Evolutionary conservation across 164 flowering plant species (phyloP), one percentile per base, ranked within the genome.

Genomic region (Litsea cubeba): DNA sequence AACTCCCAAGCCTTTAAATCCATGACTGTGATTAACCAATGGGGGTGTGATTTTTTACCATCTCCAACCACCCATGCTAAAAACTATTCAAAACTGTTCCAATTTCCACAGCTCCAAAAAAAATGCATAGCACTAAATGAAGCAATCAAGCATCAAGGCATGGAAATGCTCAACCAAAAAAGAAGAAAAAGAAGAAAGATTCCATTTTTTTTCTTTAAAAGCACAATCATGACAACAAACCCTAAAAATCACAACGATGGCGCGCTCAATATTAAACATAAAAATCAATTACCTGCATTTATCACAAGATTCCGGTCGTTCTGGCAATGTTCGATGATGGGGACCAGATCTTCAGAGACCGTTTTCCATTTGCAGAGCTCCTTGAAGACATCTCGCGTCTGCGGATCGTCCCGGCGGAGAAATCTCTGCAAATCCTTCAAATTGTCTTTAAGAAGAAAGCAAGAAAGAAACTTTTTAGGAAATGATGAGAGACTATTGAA

Each of bases 291-390:
- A 91, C 99, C 97, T 54, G 97, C 90, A 80, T 88, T 89, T 28
- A 91, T 74, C 63, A 95, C 93, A 81, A 93, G 78, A 62, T 79
- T 84, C 3, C 79, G 85, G 71, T 95, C 97, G 66, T 84, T 86
- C 74, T 90, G 93, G 69, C 81, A 88, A 65, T 80, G 75, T 70
- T 92, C 92, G 32, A 95, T 90, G 57, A 94, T 88, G 1, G 99
- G 98, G 22, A 95, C 83, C 88, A 95, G 84, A 81, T 94, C 86
- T 30, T 88, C 84, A 0, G 85, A 82, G 23, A 85, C 95, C 28
- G 76, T 91, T 51, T 92, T 92, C 97, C 97, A 95, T 80, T 86
- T 92, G 74, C 98, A 91, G 3, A 95, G 89, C 85, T 92, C 97
- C 83, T 88, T 94, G 78, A 95, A 95, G 25, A 92, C 98, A 49